Conservation (phyloP, 2,329 filamentous ascomycete species). For the Beauveria scarabaeidicola region DNA sequence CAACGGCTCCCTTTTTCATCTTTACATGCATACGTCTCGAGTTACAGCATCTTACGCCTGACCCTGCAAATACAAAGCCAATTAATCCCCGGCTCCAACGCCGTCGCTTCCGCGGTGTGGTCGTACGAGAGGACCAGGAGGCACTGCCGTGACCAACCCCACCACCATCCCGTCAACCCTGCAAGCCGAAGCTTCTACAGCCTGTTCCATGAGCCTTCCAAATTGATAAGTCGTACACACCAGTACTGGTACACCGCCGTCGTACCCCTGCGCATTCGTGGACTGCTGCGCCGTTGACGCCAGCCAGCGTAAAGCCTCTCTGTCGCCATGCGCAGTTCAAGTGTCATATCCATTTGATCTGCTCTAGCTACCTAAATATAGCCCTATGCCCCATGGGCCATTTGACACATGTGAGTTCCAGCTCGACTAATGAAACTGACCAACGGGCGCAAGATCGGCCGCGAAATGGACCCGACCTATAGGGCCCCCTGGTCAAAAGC, state of each 20-base stretch:
- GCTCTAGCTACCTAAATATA: background rate
- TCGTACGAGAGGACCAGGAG: background rate
- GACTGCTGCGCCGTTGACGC: background rate
- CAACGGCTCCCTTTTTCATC: background rate
- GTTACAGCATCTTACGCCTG: slow-evolving; percentile 6
- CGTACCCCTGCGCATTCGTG: background rate
- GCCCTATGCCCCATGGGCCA: background rate
- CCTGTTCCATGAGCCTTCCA: slow-evolving; percentile 6
- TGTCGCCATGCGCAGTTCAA: slow-evolving; percentile 1
- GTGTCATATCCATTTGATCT: background rate
- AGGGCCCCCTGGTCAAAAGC: background rate
- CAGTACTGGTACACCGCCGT: background rate
- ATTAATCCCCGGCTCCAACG: slow-evolving; percentile 1
- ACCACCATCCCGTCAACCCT: background rate
- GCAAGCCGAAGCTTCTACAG: slow-evolving; percentile 5
- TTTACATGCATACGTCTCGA: background rate
- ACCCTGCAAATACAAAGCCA: background rate
- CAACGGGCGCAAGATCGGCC: background rate
- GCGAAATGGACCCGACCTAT: background rate
- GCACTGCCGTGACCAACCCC: background rate
- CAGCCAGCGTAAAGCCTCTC: background rate
- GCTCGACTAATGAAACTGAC: background rate
- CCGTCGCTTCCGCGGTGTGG: background rate
- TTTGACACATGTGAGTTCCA: background rate
- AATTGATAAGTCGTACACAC: background rate